Evolutionary conservation across 1,139 yeast species (phyloP), one percentile per base, ranked within the genome.

Genomic region (Suzukiozyma palmioleophila): DNA sequence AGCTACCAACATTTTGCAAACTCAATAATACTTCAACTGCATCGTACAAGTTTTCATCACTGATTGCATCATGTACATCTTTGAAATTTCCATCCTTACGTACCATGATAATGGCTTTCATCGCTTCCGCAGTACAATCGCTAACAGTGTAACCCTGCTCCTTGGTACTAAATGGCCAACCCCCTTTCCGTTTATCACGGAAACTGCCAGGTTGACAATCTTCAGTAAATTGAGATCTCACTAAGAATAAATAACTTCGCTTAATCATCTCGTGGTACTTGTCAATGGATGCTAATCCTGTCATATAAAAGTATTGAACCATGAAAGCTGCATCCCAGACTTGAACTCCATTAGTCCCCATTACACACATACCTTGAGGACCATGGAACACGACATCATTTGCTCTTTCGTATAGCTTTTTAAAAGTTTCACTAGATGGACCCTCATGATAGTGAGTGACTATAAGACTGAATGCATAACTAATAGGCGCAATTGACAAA

Each of bases 341-440:
- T 60, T 94, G 99, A 0, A 88, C 89, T 24, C 99, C 99, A 60
- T 94, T 94, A 0, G 99, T 94, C 8, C 99, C 99, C 86, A 86
- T 87, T 41, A 87, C 84, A 3, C 92, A 79, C 81, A 92, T 75
- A 3, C 99, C 99, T 55, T 84, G 86, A 0, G 92, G 84, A 0
- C 96, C 94, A 63, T 84, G 84, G 62, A 86, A 90, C 41, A 88
- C 54, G 30, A 80, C 81, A 53, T 92, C 97, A 37, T 81, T 75
- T 69, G 87, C 79, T 45, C 95, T 69, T 24, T 66, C 71, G 38
- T 75, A 58, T 32, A 84, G 74, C 27, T 71, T 66, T 40, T 69
- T 54, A 58, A 87, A 89, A 16, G 73, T 75, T 3, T 66, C 66
- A 0, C 96, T 84, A 4, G 82, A 73, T 0, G 59, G 55, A 1